A percentile compares a stretch with the other conserved stretches of the same genome.
These are phyloP conservation scores for Pythium aphanidermatum DNA, from an alignment of 352 stramenopile genomes.

Conservation along the genomic window DNA sequence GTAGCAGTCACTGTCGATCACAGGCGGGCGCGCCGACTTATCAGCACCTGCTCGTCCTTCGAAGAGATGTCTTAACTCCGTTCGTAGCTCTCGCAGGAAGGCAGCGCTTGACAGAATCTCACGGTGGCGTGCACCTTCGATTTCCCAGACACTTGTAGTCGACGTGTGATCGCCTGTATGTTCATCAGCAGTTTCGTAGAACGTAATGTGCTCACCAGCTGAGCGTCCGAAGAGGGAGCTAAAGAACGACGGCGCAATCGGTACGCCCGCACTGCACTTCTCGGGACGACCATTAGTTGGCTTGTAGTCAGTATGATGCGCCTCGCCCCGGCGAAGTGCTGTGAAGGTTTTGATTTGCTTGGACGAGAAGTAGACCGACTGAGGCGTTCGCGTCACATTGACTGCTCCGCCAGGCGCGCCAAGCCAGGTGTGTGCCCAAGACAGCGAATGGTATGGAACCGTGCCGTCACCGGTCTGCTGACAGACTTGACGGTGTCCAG, in stretches of 20 bases:
- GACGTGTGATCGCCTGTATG: too few relatives aligned
- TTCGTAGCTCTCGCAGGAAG: conserved; percentile 69
- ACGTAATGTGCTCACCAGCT: conserved; percentile 55
- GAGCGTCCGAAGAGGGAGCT: conserved; percentile 52
- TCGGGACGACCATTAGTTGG: conserved; percentile 28
- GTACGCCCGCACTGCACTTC: conserved; percentile 27
- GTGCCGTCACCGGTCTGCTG: conserved; percentile 71
- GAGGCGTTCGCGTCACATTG: conserved; percentile 62
- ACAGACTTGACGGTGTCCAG: conserved; percentile 39
- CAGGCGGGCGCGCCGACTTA: conserved; percentile 38
- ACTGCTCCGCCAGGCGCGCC: conserved; percentile 34
- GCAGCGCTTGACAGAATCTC: conserved; percentile 65
- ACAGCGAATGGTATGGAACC: conserved; percentile 74
- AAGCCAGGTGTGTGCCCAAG: conserved; percentile 74
- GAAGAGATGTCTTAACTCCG: conserved; percentile 67
- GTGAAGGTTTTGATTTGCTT: conserved; percentile 46
- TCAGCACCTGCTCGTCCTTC: conserved; percentile 4
- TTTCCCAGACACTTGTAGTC: conserved; percentile 80
- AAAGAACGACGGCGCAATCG: conserved; percentile 40
- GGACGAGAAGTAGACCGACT: conserved; percentile 66
- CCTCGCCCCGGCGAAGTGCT: conserved; percentile 29
- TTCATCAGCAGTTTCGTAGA: conserved; percentile 54
- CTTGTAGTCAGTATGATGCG: conserved; percentile 64
- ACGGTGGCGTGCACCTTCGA: conserved; percentile 61
- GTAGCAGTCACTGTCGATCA: conserved; percentile 76